Conservation (phyloP, 164 flowering plant genomes). For the Amborella trichopoda region DNA sequence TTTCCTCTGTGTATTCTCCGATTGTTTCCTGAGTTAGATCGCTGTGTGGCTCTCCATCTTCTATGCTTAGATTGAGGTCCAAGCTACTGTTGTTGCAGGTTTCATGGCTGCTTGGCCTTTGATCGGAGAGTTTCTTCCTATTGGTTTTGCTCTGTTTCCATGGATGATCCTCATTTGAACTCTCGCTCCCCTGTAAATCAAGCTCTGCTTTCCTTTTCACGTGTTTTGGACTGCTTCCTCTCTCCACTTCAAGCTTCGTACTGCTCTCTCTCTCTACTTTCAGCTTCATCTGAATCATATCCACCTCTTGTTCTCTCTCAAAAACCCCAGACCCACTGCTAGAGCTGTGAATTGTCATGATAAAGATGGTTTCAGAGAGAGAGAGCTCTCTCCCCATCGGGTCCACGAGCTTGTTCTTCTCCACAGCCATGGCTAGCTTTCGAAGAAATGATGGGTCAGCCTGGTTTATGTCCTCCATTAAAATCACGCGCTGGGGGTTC, state of each 20-base stretch:
- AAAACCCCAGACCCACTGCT: constrained; percentile 1
- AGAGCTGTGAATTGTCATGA: constrained; percentile 23
- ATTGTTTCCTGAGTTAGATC: constrained; percentile 31
- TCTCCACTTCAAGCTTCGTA: no score
- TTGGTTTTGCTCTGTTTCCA: no score
- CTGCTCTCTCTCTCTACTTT: no score
- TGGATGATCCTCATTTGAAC: no score
- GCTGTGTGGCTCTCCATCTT: constrained; percentile 28
- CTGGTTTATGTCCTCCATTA: constrained; percentile 47
- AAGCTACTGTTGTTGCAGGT: no score
- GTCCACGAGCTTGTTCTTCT: constrained; percentile 20
- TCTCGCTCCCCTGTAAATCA: constrained; percentile 1
- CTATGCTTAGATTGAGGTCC: no score
- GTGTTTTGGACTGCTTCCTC: no score
- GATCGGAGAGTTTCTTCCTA: no score
- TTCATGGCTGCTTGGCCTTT: no score
- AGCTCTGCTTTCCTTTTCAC: constrained; percentile 10
- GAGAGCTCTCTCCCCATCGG: constrained; percentile 5
- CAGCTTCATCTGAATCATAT: constrained; percentile 39
- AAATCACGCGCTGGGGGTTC: constrained; percentile 27
- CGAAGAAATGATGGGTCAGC: constrained; percentile 37
- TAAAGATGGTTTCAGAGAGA: constrained; percentile 18
- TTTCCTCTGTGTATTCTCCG: constrained; percentile 2
- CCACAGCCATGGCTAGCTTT: constrained; percentile 25
- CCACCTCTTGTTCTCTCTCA: constrained; percentile 1